A percentile compares a stretch with the other conserved stretches of the same genome.
Conservation (phyloP, 2,329 filamentous ascomycete genomes). For the Cryphonectria japonica region DNA sequence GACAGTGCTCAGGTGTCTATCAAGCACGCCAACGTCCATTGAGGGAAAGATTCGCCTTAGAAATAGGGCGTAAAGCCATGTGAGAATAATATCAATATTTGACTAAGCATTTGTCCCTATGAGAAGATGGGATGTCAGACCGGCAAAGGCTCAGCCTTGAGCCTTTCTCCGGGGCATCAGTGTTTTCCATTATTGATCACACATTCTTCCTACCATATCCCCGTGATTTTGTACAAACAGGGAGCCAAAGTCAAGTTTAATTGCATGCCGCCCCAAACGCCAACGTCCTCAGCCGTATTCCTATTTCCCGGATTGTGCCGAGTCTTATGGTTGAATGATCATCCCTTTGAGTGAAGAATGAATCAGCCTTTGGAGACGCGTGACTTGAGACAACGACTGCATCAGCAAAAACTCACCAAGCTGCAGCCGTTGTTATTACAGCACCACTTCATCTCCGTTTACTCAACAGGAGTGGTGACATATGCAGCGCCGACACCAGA, state of each 20-base stretch:
- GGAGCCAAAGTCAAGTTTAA: background rate
- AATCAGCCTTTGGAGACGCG: background rate
- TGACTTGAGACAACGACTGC: background rate
- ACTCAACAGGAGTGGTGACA: slow-evolving; percentile 9
- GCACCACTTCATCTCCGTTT: background rate
- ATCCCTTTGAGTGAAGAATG: background rate
- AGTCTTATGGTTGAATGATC: background rate
- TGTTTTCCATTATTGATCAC: background rate
- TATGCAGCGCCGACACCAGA: slow-evolving; percentile 14
- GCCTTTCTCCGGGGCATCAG: background rate
- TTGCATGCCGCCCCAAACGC: background rate
- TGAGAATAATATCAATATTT: background rate
- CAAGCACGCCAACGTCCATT: too few species aligned
- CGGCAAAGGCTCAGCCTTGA: too few species aligned
- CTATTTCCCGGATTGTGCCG: background rate
- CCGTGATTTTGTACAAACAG: background rate
- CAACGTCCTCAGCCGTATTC: background rate
- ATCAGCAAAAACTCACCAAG: background rate
- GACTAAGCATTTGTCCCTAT: background rate
- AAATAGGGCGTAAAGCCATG: background rate
- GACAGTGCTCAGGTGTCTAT: too few species aligned
- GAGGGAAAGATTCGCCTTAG: too few species aligned
- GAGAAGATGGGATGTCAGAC: background rate
- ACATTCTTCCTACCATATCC: background rate
- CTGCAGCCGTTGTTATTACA: background rate